A percentile compares a stretch with the other conserved stretches of the same genome.
Conservation (phyloP, 345 rosid species). For the Euphorbia pulcherrima region DNA sequence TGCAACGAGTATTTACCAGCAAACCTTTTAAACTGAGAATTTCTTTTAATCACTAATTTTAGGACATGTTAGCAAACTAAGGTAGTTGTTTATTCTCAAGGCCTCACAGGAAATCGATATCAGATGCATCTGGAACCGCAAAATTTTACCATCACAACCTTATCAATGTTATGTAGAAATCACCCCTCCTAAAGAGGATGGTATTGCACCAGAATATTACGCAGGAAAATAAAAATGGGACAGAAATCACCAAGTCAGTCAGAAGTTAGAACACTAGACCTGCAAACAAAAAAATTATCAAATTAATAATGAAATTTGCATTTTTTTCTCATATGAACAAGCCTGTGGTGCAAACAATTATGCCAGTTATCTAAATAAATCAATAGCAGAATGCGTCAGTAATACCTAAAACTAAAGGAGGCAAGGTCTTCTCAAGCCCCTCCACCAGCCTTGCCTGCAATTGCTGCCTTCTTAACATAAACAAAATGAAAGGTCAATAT, state of each 20-base stretch:
- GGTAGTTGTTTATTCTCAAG: constrained; percentile 41
- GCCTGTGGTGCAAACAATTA: background rate
- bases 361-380: background rate
- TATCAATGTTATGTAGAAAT: constrained; percentile 14
- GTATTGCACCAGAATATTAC: constrained; percentile 24
- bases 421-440: constrained; percentile 36
- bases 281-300: constrained; percentile 30
- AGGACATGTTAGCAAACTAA: constrained; percentile 41
- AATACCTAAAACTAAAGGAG: constrained; percentile 36
- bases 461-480: constrained; percentile 48
- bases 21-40: constrained; percentile 36
- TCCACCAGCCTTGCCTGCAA: constrained; percentile 60
- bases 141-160: constrained; percentile 11
- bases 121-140: constrained; percentile 3
- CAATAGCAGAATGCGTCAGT: background rate
- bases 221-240: constrained; percentile 29
- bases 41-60: constrained; percentile 33
- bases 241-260: constrained; percentile 42
- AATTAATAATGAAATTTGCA: background rate
- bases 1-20: background rate
- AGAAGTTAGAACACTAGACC: constrained; percentile 51
- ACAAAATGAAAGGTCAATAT: constrained; percentile 7
- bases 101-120: constrained; percentile 41
- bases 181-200: constrained; percentile 6
- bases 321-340: background rate